Evolutionary conservation across 1,284 basidiomycete genomes (phyloP), one percentile per base, ranked within the genome.

Genomic region (Marasmius sp.): DNA sequence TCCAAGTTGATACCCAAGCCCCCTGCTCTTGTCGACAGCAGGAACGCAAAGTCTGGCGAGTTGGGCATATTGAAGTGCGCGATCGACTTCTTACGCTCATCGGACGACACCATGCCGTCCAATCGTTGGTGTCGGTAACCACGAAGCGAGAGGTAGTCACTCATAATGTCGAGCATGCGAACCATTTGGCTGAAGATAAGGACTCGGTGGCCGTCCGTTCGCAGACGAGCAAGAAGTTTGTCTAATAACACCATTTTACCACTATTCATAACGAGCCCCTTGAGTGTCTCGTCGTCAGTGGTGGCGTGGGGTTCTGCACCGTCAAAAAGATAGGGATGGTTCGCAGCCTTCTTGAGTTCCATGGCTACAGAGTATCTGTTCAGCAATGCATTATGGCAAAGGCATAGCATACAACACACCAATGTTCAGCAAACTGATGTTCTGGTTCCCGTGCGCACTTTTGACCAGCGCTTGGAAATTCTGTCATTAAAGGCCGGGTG

Each of bases 181-280:
- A 99, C 97, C 97, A 99, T 99, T 77, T 99, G 97, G 70, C 94
- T 97, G 83, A 99, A 99, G 73, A 99, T 98, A 66, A 99, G 85
- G 52, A 98, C 96, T 58, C 97, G 93, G 71, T 99, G 97, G 0
- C 94, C 94, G 71, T 96, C 94, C 64, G 88, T 88, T 72, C 93
- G 94, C 62, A 99, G 86, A 58, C 94, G 88, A 34, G 85, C 86
- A 20, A 99, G 87, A 18, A 99, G 87, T 75, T 95, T 94, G 81
- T 99, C 97, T 56, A 99, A 88, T 39, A 97, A 82, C 49, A 98
- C 97, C 86, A 99, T 89, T 81, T 99, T 99, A 59, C 95, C 96
- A 63, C 94, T 97, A 77, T 94, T 98, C 89, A 98, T 97, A 68
- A 99, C 95, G 6, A 99, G 86, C 55, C 96, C 96, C 71, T 96